phyloP scores from a whole-genome alignment of 2,329 filamentous ascomycete species.

The Xylaria hypoxylon region DNA sequence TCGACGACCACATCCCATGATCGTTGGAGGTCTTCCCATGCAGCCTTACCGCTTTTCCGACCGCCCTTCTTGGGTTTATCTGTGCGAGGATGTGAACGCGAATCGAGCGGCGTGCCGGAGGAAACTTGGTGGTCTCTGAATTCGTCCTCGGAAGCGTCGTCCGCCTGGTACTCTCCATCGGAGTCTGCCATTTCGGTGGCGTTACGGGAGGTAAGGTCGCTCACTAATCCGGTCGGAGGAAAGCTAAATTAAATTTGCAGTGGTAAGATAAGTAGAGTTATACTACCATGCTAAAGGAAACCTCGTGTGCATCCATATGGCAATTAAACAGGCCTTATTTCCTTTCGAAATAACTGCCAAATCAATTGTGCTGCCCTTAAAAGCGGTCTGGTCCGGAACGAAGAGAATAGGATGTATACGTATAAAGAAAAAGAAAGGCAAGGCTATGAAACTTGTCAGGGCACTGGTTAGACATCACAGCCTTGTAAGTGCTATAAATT shows the following conservation, averaged over 20 bases:
- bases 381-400: not conserved
- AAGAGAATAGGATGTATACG: slow-evolving; percentile 10
- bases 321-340: not conserved
- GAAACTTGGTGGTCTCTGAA: slow-evolving; percentile 63
- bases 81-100: slow-evolving; percentile 43
- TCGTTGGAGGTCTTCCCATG: slow-evolving; percentile 75
- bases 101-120: slow-evolving; percentile 48
- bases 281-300: not conserved
- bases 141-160: slow-evolving; percentile 74
- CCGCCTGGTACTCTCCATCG: slow-evolving; percentile 75
- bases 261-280: slow-evolving; percentile 3
- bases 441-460: slow-evolving; percentile 29
- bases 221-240: not conserved
- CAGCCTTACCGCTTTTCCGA: slow-evolving; percentile 59
- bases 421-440: slow-evolving; percentile 23
- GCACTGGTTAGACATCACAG: slow-evolving; percentile 22
- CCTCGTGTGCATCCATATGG: slow-evolving; percentile 13
- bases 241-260: not conserved
- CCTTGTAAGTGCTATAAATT: slow-evolving; percentile 30
- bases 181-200: slow-evolving; percentile 72
- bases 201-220: not conserved
- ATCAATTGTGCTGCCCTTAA: not conserved
- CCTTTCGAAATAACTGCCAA: not conserved
- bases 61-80: slow-evolving; percentile 49
- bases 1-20: slow-evolving; percentile 82